phyloP scores from a whole-genome alignment of 2,329 filamentous ascomycete genomes.

The Akanthomyces muscarius region DNA sequence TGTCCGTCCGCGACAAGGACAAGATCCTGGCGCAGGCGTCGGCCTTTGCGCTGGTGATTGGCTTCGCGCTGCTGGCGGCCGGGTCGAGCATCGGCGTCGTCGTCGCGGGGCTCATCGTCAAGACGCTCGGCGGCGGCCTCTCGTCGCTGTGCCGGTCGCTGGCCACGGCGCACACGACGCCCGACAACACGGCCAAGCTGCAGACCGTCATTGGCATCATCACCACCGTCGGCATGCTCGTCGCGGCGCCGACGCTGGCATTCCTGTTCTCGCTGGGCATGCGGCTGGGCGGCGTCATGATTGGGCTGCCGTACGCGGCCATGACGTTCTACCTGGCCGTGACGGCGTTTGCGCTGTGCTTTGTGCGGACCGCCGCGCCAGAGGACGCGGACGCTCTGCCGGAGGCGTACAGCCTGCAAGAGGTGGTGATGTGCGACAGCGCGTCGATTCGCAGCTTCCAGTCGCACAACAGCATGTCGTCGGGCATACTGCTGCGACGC shows the following conservation, averaged over 20 bases:
- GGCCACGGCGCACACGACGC: conserved; percentile 19
- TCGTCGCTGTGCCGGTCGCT: conserved; percentile 23
- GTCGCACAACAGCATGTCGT: neutral
- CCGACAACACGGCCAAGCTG: conserved; percentile 25
- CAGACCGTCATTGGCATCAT: conserved; percentile 28
- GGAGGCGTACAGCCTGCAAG: neutral
- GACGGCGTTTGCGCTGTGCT: conserved; percentile 12
- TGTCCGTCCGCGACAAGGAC: conserved; percentile 24
- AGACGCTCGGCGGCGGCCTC: conserved; percentile 22
- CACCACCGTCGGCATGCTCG: conserved; percentile 24
- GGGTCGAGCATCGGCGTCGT: conserved; percentile 20
- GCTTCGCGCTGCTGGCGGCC: conserved; percentile 22
- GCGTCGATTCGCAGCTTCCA: conserved; percentile 1
- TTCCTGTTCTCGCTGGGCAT: conserved; percentile 26
- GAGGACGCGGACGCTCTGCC: neutral
- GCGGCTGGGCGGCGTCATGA: conserved; percentile 23
- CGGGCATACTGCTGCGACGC: neutral
- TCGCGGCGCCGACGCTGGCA: conserved; percentile 26
- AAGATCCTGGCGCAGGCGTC: conserved; percentile 26
- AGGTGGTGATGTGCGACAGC: neutral
- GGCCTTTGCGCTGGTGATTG: conserved; percentile 21
- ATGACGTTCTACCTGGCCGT: conserved; percentile 14
- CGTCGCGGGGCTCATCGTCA: conserved; percentile 23
- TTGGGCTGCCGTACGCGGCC: conserved; percentile 26
- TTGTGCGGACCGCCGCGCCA: neutral